Conservation (phyloP, 2,329 filamentous ascomycete genomes). For the Colletotrichum truncatum region DNA sequence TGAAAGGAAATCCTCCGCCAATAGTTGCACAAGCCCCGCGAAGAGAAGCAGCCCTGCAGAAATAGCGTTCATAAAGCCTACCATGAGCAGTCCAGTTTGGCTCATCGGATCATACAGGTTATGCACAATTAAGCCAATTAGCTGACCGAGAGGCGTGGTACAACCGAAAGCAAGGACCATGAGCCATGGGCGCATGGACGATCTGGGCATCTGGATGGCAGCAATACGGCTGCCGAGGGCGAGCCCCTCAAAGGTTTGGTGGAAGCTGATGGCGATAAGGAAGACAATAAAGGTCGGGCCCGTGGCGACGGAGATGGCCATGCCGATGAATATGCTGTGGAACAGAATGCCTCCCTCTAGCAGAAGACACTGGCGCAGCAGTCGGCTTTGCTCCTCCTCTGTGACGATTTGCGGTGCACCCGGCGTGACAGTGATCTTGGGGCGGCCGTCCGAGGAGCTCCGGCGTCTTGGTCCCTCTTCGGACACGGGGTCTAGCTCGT, state of each 20-base stretch:
- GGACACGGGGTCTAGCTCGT: slow-evolving; percentile 63
- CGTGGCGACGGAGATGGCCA: slow-evolving; percentile 84
- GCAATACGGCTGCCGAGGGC: slow-evolving; percentile 87
- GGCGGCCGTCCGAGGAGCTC: slow-evolving; percentile 40
- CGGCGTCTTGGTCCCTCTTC: slow-evolving; percentile 29
- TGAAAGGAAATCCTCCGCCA: slow-evolving; percentile 84
- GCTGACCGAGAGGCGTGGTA: slow-evolving; percentile 70
- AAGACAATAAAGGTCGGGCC: slow-evolving; percentile 84
- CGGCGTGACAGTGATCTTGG: slow-evolving; percentile 21
- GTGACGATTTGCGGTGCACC: slow-evolving; percentile 34
- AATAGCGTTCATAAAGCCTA: slow-evolving; percentile 89
- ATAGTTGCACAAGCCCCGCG: slow-evolving; percentile 83
- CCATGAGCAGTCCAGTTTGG: slow-evolving; percentile 79
- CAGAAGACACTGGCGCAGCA: slow-evolving; percentile 80
- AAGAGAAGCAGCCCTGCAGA: slow-evolving; percentile 83
- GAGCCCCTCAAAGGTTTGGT: slow-evolving; percentile 89
- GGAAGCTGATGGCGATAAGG: slow-evolving; percentile 82
- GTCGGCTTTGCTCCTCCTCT: slow-evolving; percentile 69
- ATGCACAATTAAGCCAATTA: slow-evolving; percentile 81
- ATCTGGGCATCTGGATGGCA: slow-evolving; percentile 79
- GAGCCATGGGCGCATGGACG: slow-evolving; percentile 81
- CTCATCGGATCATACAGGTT: slow-evolving; percentile 83
- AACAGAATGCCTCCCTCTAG: slow-evolving; percentile 87
- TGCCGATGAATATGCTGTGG: slow-evolving; percentile 87
- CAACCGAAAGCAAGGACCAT: slow-evolving; percentile 81